Evolutionary conservation across 192 early-diverging fungal genomes (phyloP), one percentile per base, ranked within the genome.

Genomic region (Coemansia sp.): DNA sequence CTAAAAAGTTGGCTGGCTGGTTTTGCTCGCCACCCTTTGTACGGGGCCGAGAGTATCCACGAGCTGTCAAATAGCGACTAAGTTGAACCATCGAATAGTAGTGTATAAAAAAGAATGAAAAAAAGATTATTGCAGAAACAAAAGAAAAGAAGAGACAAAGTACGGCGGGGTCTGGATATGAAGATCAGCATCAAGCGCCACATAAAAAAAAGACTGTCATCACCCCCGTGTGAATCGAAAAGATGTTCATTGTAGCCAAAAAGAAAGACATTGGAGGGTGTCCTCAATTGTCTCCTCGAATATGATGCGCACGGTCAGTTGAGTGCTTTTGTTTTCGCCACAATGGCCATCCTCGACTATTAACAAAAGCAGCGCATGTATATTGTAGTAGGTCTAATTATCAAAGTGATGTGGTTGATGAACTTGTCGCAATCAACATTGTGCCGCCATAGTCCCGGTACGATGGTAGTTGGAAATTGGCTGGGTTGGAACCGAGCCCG

Each of bases 361-460:
- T 12, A 7, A 5, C 3, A 36, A 36, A 36, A 36, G 8, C 7
- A 36, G 34, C 6, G 34, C 17, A 48, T 48, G 46, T 48, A 21
- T 48, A 21, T 21, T 9, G 19, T 9, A 19, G 7, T 21, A 48
- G 19, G 46, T 48, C 46, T 48, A 21, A 48, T 48, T 48, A n/a
- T 48, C 46, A 48, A 19, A 17, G 46, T n/a, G 46, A 31, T 29
- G 51, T 36, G 34, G 34, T 36, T 9, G 34, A 36, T 36, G 34
- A 36, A 10, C 73, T 74, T 38, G 70, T 67, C 11, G 66, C 78
- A 39, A 80, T 67, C n/a, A 80, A 57, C 73, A 62, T 67, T 23
- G 78, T 80, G 23, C 25, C 31, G 45, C 68, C 67, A 51, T 80
- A 73, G 55, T 80, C 65, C 19, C 78, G 23, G 37, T 80, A 80